These are phyloP conservation scores for Paracamarosporium sp. DNA, from an alignment of 2,329 filamentous ascomycete species.

Conservation along the genomic window DNA sequence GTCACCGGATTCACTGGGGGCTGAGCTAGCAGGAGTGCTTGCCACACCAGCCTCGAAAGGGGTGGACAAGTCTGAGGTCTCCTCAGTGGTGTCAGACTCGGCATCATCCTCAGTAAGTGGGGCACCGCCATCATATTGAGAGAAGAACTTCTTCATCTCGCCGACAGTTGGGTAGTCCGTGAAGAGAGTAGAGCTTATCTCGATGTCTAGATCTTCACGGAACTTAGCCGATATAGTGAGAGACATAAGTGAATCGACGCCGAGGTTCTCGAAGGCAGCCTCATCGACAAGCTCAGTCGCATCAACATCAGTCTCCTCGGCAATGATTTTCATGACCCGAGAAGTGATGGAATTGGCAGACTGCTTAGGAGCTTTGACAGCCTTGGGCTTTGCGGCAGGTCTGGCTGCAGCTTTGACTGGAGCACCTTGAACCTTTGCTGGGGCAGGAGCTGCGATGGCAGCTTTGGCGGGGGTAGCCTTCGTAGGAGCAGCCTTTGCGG, in stretches of 20 bases:
- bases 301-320: conserved; percentile 68
- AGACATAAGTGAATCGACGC: conserved; percentile 67
- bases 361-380: conserved; percentile 55
- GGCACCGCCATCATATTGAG: conserved; percentile 53
- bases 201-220: conserved; percentile 66
- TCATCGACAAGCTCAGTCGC: conserved; percentile 65
- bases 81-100: conserved; percentile 50
- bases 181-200: conserved; percentile 65
- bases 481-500: conserved; percentile 38
- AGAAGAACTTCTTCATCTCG: conserved; percentile 65
- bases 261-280: conserved; percentile 67
- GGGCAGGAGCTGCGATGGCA: conserved; percentile 38
- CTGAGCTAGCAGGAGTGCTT: conserved; percentile 58
- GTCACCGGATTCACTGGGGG: conserved; percentile 52
- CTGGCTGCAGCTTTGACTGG: conserved; percentile 54
- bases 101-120: conserved; percentile 46
- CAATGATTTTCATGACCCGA: conserved; percentile 69
- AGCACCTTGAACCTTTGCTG: conserved; percentile 38
- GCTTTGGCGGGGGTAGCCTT: conserved; percentile 44
- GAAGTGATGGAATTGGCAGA: conserved; percentile 56
- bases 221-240: conserved; percentile 68
- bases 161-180: conserved; percentile 66
- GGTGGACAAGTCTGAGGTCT: conserved; percentile 49
- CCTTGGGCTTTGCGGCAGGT: conserved; percentile 59
- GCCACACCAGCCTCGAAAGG: conserved; percentile 50